Evolutionary conservation across 768 basidiomycete species (phyloP).

Genomic region (Phylloporus arenicola): DNA sequence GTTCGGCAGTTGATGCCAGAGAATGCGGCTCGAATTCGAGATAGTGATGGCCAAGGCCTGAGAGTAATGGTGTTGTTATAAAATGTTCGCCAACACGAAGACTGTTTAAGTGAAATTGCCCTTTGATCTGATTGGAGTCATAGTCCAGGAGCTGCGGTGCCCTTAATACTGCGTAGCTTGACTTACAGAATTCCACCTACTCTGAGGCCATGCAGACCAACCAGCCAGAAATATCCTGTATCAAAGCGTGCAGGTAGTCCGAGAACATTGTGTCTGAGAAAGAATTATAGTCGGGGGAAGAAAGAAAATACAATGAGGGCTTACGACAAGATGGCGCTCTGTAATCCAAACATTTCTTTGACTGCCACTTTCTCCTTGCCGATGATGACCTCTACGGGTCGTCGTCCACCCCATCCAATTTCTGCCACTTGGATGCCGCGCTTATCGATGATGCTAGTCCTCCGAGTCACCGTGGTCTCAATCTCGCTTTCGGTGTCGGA

Average conservation of each 20-base stretch:
- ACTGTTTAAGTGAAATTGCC: conserved; percentile 46
- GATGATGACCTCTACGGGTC: conserved; percentile 46
- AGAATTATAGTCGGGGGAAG: neutral
- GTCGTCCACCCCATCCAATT: conserved; percentile 49
- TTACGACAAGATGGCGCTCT: conserved; percentile 51
- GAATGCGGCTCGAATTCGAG: conserved; percentile 51
- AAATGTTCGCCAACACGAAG: conserved; percentile 42
- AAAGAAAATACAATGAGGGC: conserved; percentile 12
- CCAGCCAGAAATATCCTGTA: conserved; percentile 55
- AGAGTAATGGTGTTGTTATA: conserved; percentile 47
- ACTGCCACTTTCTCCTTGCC: conserved; percentile 46
- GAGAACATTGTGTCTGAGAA: conserved; percentile 49
- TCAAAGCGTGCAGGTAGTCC: conserved; percentile 59
- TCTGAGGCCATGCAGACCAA: conserved; percentile 47
- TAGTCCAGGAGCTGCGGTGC: conserved; percentile 46
- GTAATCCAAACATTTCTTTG: conserved; percentile 53
- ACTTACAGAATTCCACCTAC: conserved; percentile 31
- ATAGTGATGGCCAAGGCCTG: conserved; percentile 52
- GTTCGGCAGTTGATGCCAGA: conserved; percentile 44
- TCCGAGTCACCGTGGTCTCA: conserved; percentile 28
- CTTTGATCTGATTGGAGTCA: conserved; percentile 44
- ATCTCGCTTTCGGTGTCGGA: conserved; percentile 28
- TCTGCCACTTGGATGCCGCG: conserved; percentile 40
- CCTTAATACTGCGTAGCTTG: conserved; percentile 4
- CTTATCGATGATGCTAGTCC: conserved; percentile 41